Conservation (phyloP, 805 yeast genomes). For the Candida ulmi region DNA sequence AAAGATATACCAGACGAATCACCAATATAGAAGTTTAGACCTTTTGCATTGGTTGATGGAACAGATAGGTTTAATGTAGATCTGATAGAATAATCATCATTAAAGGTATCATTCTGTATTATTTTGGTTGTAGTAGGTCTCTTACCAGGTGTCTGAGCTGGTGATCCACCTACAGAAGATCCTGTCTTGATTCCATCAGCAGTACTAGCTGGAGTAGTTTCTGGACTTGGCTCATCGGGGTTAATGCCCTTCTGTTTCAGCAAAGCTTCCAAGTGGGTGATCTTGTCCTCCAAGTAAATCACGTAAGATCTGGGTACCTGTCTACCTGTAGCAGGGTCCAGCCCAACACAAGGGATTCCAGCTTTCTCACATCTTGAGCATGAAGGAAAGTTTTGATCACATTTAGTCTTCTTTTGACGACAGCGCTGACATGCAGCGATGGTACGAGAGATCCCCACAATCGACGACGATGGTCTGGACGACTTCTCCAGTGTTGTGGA, state of each 20-base stretch:
- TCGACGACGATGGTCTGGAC: conserved; percentile 14
- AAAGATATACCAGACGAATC: conserved; percentile 63
- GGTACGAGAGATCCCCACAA: conserved; percentile 49
- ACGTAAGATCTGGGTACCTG: conserved; percentile 80
- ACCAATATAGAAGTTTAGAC: conserved; percentile 34
- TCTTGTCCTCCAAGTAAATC: conserved; percentile 61
- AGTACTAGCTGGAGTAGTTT: not conserved
- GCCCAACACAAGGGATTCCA: conserved; percentile 69
- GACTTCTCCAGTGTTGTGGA: not conserved
- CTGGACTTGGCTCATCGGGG: conserved; percentile 15
- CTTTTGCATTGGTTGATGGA: conserved; percentile 10
- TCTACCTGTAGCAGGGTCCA: conserved; percentile 86
- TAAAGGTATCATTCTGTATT: not conserved
- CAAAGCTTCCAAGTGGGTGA: conserved; percentile 49
- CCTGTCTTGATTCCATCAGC: not conserved
- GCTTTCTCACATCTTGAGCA: conserved; percentile 55
- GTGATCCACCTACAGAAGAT: not conserved
- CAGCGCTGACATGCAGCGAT: conserved; percentile 87
- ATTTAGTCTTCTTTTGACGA: conserved; percentile 58
- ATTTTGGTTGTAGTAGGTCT: not conserved
- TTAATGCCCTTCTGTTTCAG: conserved; percentile 40
- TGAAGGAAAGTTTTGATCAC: conserved; percentile 53
- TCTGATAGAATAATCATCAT: conserved; percentile 17
- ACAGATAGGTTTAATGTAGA: conserved; percentile 17
- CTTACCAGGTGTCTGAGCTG: too few species aligned